Evolutionary conservation across 164 flowering plant genomes (phyloP).

Genomic region (Nelumbo lutea): DNA sequence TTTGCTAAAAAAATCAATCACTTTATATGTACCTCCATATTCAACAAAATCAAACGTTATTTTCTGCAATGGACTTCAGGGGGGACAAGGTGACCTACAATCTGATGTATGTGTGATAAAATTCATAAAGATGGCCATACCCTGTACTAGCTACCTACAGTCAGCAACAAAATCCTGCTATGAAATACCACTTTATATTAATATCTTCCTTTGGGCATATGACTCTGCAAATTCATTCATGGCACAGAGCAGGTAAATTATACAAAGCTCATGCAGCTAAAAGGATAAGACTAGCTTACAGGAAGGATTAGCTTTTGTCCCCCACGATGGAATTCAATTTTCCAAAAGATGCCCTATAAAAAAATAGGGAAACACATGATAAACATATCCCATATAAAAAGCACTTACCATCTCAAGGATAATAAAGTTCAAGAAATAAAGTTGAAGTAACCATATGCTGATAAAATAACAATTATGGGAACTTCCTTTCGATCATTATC

Average conservation of each 20-base stretch:
- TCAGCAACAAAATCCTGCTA: too few species aligned
- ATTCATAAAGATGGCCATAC: too few species aligned
- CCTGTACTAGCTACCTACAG: too few species aligned
- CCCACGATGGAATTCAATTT: conserved; percentile 79
- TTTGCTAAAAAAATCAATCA: too few species aligned
- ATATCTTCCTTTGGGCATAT: too few species aligned
- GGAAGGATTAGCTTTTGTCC: conserved; percentile 89
- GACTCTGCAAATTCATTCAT: background rate
- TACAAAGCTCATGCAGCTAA: background rate
- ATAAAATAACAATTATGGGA: background rate
- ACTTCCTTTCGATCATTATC: background rate
- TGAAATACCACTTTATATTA: too few species aligned
- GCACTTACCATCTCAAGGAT: background rate
- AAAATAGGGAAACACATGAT: conserved; percentile 3
- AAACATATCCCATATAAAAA: background rate
- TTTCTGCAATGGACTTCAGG: too few species aligned
- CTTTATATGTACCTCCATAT: too few species aligned
- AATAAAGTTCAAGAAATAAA: background rate
- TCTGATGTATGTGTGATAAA: too few species aligned
- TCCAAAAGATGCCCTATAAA: conserved; percentile 84
- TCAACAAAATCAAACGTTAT: too few species aligned
- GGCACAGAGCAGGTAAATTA: background rate
- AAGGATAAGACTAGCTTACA: conserved; percentile 39
- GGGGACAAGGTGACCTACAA: too few species aligned
- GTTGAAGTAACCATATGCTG: background rate